Evolutionary conservation across 164 flowering plant species (phyloP).

Genomic region (Cinnamomum chago): DNA sequence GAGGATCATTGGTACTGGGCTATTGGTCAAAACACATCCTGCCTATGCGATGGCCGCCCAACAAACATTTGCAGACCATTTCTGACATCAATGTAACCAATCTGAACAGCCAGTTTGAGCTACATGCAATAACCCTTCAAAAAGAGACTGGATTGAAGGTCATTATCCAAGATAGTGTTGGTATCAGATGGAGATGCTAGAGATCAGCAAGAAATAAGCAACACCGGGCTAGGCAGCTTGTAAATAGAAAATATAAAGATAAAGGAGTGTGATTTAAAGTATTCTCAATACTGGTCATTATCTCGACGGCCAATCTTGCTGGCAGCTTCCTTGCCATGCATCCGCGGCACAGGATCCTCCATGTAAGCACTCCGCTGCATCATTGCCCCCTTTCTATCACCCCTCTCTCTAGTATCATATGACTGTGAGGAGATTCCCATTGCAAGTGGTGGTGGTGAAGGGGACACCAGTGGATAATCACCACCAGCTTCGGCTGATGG

Average conservation of each 20-base stretch:
- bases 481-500: conserved; percentile 54
- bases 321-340: conserved; percentile 72
- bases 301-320: conserved; percentile 78
- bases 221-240: neutral
- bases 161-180: neutral
- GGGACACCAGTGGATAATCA: conserved; percentile 61
- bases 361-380: conserved; percentile 63
- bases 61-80: neutral
- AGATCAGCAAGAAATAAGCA: neutral
- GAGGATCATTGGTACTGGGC: neutral
- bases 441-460: conserved; percentile 46
- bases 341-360: conserved; percentile 63
- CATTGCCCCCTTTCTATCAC: conserved; percentile 63
- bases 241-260: neutral
- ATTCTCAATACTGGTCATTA: conserved; percentile 81
- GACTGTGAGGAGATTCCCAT: conserved; percentile 58
- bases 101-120: neutral
- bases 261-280: neutral
- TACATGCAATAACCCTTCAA: neutral
- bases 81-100: too few species aligned
- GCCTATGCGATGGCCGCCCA: neutral
- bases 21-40: neutral
- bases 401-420: conserved; percentile 82
- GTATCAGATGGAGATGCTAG: neutral
- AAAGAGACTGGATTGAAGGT: neutral